Conservation (phyloP, 805 yeast genomes). For the Wickerhamomyces kurtzmanii region DNA sequence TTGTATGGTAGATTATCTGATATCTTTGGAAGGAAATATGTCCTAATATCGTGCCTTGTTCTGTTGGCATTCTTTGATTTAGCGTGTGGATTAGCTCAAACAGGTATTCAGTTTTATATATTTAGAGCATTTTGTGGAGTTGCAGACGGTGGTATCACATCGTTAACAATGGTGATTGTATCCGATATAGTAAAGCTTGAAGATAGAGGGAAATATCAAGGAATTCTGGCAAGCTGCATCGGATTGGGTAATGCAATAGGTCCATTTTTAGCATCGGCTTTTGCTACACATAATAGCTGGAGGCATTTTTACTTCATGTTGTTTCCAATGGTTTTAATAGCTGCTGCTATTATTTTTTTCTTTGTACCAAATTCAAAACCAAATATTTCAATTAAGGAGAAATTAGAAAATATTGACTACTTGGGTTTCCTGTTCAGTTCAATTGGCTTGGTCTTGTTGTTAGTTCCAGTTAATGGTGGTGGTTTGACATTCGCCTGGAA, state of each 20-base stretch:
- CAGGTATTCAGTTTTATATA: slow-evolving; percentile 36
- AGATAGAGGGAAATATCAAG: slow-evolving; percentile 49
- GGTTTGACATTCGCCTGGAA: slow-evolving; percentile 44
- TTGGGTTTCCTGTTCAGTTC: slow-evolving; percentile 39
- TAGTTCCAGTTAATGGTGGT: slow-evolving; percentile 50
- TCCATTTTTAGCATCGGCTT: slow-evolving; percentile 33
- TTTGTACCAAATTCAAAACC: slow-evolving; percentile 25
- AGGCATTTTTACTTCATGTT: slow-evolving; percentile 29
- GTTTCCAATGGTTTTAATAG: slow-evolving; percentile 29
- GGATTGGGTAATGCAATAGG: slow-evolving; percentile 39
- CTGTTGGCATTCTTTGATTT: slow-evolving; percentile 34
- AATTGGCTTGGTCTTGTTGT: slow-evolving; percentile 34
- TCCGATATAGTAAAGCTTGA: slow-evolving; percentile 44
- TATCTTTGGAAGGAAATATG: slow-evolving; percentile 40
- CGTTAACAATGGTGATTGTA: slow-evolving; percentile 40
- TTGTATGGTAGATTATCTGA: slow-evolving; percentile 44
- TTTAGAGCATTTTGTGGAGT: slow-evolving; percentile 48
- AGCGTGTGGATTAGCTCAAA: slow-evolving; percentile 41
- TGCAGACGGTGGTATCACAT: slow-evolving; percentile 44
- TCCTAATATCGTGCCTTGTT: slow-evolving; percentile 27
- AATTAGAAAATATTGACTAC: slow-evolving; percentile 39
- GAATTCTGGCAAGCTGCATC: slow-evolving; percentile 38
- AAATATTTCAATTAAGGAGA: slow-evolving; percentile 21
- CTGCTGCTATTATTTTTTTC: no score
- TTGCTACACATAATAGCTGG: slow-evolving; percentile 26